Evolutionary conservation across 805 yeast species (phyloP), one percentile per base, ranked within the genome.

Genomic region (Teunomyces gatunensis): DNA sequence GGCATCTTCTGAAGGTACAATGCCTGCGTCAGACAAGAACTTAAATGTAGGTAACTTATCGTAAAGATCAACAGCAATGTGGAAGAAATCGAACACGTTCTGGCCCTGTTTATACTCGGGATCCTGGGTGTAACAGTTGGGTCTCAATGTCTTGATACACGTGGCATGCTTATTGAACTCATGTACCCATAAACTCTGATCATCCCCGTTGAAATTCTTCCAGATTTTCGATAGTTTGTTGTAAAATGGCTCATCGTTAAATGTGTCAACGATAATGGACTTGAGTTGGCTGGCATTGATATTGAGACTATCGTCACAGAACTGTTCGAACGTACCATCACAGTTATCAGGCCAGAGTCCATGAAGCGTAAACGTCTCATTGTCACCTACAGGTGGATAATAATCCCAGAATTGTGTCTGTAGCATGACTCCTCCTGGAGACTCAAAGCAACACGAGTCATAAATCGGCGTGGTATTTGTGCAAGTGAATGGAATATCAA

Each of bases 351-450:
- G 89, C 96, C 96, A 89, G 44, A 88, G 67, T 0, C 96, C 96
- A 63, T 89, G 96, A 30, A 87, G 67, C 1, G 96, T 89, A 69
- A 87, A 89, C 50, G 78, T 68, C 45, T 87, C 81, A 34, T 75
- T 69, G 2, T 89, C 88, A 4, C 94, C 94, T 44, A 81, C 72
- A 0, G 88, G 50, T 1, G 94, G 91, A 50, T 72, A 67, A 60
- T 85, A 87, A 66, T 91, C 96, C 97, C 97, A 91, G 69, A 91
- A 90, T 62, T 91, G 98, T 0, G 97, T 87, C 61, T 81, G 87
- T 44, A 91, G 66, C 32, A 91, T 71, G 12, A 89, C 75, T 5
- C 97, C 97, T 41, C 95, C 92, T 7, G 91, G 91, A 42, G 80
- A 78, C 60, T 90, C 96, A 63, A 84, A 88, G 67, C 97, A 91